Conservation (phyloP, 2,329 filamentous ascomycete genomes). For the Fusarium austroafricanum region DNA sequence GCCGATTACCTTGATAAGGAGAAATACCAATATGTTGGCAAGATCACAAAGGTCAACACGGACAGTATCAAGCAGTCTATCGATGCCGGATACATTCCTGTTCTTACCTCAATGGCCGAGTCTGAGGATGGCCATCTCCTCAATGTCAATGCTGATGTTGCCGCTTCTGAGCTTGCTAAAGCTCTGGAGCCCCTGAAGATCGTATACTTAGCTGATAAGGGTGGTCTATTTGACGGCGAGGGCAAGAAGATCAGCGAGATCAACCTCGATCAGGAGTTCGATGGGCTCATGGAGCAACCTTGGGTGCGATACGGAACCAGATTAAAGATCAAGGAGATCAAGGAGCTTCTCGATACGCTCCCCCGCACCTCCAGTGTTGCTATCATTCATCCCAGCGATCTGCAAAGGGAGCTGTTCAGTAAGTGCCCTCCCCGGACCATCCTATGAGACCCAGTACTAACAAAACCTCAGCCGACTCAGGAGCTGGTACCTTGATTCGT, state of each 20-base stretch:
- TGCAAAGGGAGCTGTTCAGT: slow-evolving; percentile 95
- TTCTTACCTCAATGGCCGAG: slow-evolving; percentile 97
- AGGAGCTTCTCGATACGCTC: slow-evolving; percentile 88
- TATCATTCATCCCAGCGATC: slow-evolving; percentile 94
- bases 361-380: slow-evolving; percentile 94
- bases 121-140: slow-evolving; percentile 90
- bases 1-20: slow-evolving; percentile 97
- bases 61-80: slow-evolving; percentile 91
- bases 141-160: slow-evolving; percentile 98
- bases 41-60: slow-evolving; percentile 93
- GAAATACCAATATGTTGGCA: slow-evolving; percentile 94
- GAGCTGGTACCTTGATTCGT: slow-evolving; percentile 91
- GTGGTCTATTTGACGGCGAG: slow-evolving; percentile 92
- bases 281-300: slow-evolving; percentile 89
- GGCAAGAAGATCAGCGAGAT: slow-evolving; percentile 93
- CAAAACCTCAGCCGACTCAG: slow-evolving; percentile 72
- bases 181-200: slow-evolving; percentile 95
- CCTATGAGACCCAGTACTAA: no score
- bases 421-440: no score
- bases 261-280: slow-evolving; percentile 96
- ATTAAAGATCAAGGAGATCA: slow-evolving; percentile 97
- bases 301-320: slow-evolving; percentile 97
- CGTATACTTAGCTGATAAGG: slow-evolving; percentile 98
- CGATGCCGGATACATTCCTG: slow-evolving; percentile 88
- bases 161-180: slow-evolving; percentile 90